These are phyloP conservation scores for Curvularia sp. DNA, from an alignment of 2,329 filamentous ascomycete genomes.

Conservation along the genomic window DNA sequence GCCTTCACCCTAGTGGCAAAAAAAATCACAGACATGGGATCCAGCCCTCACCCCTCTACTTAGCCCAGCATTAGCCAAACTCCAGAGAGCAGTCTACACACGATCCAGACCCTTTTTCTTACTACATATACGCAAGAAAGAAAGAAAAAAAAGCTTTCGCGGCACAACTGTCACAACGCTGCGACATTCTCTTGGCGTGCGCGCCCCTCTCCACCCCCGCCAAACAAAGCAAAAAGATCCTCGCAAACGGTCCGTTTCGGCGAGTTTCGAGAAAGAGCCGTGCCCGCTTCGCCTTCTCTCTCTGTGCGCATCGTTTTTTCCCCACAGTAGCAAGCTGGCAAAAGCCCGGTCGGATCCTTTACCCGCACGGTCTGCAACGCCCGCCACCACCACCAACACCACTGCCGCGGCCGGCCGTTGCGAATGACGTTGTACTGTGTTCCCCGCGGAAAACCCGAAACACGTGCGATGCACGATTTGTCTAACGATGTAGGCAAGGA, in stretches of 20 bases:
- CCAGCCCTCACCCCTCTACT: neutral
- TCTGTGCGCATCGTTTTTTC: neutral
- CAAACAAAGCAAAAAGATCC: neutral
- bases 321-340: neutral
- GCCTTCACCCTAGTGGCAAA: neutral
- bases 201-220: neutral
- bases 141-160: neutral
- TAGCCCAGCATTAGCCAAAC: neutral
- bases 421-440: too few species aligned
- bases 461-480: slow-evolving; percentile 10
- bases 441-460: slow-evolving; percentile 5
- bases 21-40: neutral
- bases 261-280: neutral
- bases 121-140: too few species aligned
- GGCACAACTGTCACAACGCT: slow-evolving; percentile 1
- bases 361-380: too few species aligned
- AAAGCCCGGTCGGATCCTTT: too few species aligned
- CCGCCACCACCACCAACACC: too few species aligned
- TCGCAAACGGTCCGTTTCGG: slow-evolving; percentile 16
- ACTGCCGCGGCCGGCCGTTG: too few species aligned
- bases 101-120: too few species aligned
- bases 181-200: slow-evolving; percentile 1
- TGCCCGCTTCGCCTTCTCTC: too few species aligned
- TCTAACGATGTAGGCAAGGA: too few species aligned
- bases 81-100: neutral